Conservation (phyloP, 768 basidiomycete species). For the Leccinum disarticulatum region DNA sequence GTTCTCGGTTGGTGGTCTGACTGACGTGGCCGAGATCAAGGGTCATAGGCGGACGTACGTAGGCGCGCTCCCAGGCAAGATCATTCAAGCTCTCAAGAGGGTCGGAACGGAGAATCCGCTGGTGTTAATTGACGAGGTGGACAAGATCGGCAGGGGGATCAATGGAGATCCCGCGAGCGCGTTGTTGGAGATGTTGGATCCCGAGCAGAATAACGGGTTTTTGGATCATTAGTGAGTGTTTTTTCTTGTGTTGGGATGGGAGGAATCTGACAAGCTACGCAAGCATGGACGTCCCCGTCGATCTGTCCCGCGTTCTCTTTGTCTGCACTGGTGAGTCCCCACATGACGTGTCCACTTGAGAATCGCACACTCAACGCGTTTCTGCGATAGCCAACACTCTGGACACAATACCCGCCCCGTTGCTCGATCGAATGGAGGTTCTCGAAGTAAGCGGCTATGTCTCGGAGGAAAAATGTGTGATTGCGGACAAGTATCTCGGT, state of each 20-base stretch:
- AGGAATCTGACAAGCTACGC: slow-evolving; percentile 4
- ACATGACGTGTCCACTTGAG: neutral
- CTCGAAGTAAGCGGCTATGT: slow-evolving; percentile 95
- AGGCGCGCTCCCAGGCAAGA: slow-evolving; percentile 91
- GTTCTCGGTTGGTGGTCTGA: slow-evolving; percentile 94
- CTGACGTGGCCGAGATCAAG: slow-evolving; percentile 98
- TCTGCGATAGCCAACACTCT: slow-evolving; percentile 72
- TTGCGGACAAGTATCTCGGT: slow-evolving; percentile 83
- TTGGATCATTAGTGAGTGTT: slow-evolving; percentile 86
- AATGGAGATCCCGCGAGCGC: slow-evolving; percentile 94
- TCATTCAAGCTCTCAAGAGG: slow-evolving; percentile 90
- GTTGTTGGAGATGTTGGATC: slow-evolving; percentile 88
- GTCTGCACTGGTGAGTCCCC: slow-evolving; percentile 75
- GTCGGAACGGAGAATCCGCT: slow-evolving; percentile 94
- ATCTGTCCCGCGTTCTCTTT: slow-evolving; percentile 93
- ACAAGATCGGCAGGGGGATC: slow-evolving; percentile 89
- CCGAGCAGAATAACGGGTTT: slow-evolving; percentile 94
- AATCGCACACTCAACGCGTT: slow-evolving; percentile 7
- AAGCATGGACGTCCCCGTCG: slow-evolving; percentile 96
- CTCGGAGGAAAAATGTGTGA: slow-evolving; percentile 86
- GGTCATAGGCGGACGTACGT: slow-evolving; percentile 98
- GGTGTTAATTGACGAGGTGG: slow-evolving; percentile 93
- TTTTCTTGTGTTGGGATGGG: neutral
- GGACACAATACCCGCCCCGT: slow-evolving; percentile 90
- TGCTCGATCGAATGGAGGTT: slow-evolving; percentile 96